phyloP scores from a whole-genome alignment of 2,329 filamentous ascomycete genomes.

The Cladophialophora carrionii region DNA sequence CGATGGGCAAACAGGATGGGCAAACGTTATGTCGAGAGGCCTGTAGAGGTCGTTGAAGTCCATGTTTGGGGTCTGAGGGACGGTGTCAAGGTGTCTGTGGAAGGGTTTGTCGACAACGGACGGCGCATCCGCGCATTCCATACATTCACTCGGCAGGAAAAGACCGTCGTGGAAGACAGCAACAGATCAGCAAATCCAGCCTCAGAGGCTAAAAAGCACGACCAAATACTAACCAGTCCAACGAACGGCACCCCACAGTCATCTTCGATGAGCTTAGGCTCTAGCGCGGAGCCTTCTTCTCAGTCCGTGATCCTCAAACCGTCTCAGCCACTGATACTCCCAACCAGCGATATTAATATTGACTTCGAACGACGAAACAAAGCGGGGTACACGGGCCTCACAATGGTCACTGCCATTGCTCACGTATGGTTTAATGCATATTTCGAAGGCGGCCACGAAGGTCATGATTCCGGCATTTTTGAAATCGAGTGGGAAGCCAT shows the following conservation, averaged over 20 bases:
- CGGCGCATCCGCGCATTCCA: conserved; percentile 83
- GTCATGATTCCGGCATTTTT: conserved; percentile 71
- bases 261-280: conserved; percentile 40
- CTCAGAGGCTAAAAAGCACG: conserved; percentile 20
- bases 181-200: conserved; percentile 5
- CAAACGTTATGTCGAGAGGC: conserved; percentile 80
- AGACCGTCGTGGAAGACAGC: conserved; percentile 63
- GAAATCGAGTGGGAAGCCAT: conserved; percentile 75
- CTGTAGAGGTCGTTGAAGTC: conserved; percentile 83
- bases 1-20: conserved; percentile 72
- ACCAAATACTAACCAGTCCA: conserved; percentile 33
- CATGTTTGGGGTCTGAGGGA: conserved; percentile 87
- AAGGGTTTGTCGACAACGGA: conserved; percentile 86
- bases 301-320: conserved; percentile 80
- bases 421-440: conserved; percentile 97
- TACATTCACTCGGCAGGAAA: conserved; percentile 72
- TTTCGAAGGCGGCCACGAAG: conserved; percentile 75
- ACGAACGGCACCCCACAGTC: conserved; percentile 32
- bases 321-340: conserved; percentile 66
- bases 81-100: conserved; percentile 83
- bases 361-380: conserved; percentile 85
- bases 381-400: conserved; percentile 72
- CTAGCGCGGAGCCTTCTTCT: conserved; percentile 59
- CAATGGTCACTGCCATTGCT: conserved; percentile 88
- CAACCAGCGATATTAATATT: conserved; percentile 86